Evolutionary conservation across 208 protist genomes (phyloP).

Genomic region (Wallacemonas collosoma): DNA sequence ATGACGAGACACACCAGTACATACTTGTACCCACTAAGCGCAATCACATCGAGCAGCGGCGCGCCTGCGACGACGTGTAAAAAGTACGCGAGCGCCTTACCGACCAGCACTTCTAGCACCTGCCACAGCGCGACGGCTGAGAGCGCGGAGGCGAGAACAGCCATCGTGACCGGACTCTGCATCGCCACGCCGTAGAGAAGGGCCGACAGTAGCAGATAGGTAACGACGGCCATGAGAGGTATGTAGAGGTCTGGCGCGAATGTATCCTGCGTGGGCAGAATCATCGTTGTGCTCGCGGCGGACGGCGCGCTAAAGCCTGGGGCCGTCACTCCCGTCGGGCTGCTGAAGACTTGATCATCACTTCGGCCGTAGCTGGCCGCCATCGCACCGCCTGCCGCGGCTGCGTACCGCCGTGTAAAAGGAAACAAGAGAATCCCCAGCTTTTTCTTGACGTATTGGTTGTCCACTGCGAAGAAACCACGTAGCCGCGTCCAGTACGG

Average conservation of each 20-base stretch:
- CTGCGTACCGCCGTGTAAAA: conserved; percentile 42
- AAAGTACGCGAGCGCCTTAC: conserved; percentile 50
- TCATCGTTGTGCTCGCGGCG: conserved; percentile 16
- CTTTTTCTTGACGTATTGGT: conserved; percentile 79
- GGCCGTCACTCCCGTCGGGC: conserved; percentile 9
- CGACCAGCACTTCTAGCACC: conserved; percentile 47
- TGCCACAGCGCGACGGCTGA: conserved; percentile 57
- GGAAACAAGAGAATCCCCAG: conserved; percentile 72
- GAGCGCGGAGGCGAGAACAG: conserved; percentile 57
- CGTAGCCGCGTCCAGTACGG: conserved; percentile 54
- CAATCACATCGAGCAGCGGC: conserved; percentile 45
- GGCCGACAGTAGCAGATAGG: conserved; percentile 76
- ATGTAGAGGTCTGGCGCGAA: conserved; percentile 84
- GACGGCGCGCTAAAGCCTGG: conserved; percentile 14
- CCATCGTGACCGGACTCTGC: conserved; percentile 44
- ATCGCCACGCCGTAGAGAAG: conserved; percentile 49
- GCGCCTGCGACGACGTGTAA: conserved; percentile 40
- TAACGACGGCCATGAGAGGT: conserved; percentile 80
- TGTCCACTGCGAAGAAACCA: conserved; percentile 79
- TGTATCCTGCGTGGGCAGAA: conserved; percentile 54
- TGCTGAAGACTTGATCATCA: conserved; percentile 29
- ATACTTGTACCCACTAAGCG: conserved; percentile 84
- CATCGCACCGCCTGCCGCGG: background rate
- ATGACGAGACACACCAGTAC: conserved; percentile 58
- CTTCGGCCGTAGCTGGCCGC: conserved; percentile 8